Evolutionary conservation across 163 green algal genomes (phyloP), one percentile per base, ranked within the genome.

Genomic region (Smithsoniella earleae): DNA sequence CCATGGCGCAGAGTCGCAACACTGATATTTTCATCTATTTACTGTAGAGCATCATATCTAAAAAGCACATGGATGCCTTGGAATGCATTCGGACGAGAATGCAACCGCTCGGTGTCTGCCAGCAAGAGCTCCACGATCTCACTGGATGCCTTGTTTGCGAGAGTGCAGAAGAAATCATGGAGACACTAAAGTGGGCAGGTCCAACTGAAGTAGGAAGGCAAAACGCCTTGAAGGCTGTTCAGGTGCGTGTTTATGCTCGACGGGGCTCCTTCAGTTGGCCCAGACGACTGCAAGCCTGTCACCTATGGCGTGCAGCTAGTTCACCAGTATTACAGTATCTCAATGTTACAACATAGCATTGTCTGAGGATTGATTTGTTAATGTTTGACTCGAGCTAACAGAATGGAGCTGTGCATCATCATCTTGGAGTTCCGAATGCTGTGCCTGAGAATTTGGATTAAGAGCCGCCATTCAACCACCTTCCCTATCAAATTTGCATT

Each of bases 1-100:
- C n/a, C 52, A 65, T 38, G 16, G 8, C 22, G 20, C 58, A 38
- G 58, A 69, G 16, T 13, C 31, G 28, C 58, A 34, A 30, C 25
- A 38, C 6, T 37, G 16, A 69, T 13, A 31, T 13, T 49, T 49
- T 49, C 40, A 49, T 13, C 13, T 10, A 49, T 49, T 10, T 49
- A 22, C 13, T 49, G 40, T 13, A 49, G 40, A 49, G 40, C 40
- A 49, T 49, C 40, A 13, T 13, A 49, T 49, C 40, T 13, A 49
- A 94, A 77, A 90, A 92, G 79, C 93, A 92, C 66, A 73, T 92
- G 18, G 86, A 93, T 76, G 79, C 80, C 0, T 66, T 87, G 63
- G 43, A 74, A 1, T 82, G 73, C 33, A 79, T 97, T 62, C 80
- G 91, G 3, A 36, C 55, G 2, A 77, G 94, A 81, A 77, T 96